Evolutionary conservation across 2,329 filamentous ascomycete species (phyloP), one percentile per base, ranked within the genome.

Genomic region (Epichloe hybrida): DNA sequence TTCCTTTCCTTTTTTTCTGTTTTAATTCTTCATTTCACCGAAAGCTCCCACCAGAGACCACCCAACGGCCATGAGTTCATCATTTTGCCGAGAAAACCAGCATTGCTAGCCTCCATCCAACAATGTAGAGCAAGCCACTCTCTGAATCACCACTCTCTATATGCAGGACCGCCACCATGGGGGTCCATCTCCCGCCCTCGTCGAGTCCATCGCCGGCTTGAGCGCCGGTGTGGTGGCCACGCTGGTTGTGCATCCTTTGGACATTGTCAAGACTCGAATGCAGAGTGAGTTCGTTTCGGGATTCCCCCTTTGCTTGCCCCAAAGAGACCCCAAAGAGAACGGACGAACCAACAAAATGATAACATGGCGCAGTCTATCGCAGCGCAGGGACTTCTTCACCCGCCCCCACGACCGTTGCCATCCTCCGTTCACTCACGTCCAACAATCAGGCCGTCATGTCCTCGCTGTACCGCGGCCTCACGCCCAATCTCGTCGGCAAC

Each of bases 201-300:
- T 96, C 68, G 93, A 97, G 77, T 84, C 85, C 62, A 75, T 90
- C 65, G 88, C 93, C 54, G 93, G 93, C 59, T 84, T 98, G 67
- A 86, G 84, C 56, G 93, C 93, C 53, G 93, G 93, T 54, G 77
- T 88, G 51, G 77, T 89, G 59, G 86, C 90, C 49, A 97, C 93
- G 23, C 75, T 97, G 46, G 83, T 82, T 51, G 85, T 93, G 49
- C 91, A 97, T 65, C 93, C 93, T 35, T 80, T 98, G 53, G 93
- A 98, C 70, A 83, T 98, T 56, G 83, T 97, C 65, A 98, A 98
- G 75, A 97, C 91, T 54, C 85, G 93, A 56, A 81, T 98, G 64
- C 93, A 98, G 72, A 83, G 87, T 89, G 71, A n/a, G 27, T 3
- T 51, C 39, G 46, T 43, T 21, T 17, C 21, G 31, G n/a, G 6